Evolutionary conservation across 768 basidiomycete species (phyloP).

Genomic region (Russula compacta): DNA sequence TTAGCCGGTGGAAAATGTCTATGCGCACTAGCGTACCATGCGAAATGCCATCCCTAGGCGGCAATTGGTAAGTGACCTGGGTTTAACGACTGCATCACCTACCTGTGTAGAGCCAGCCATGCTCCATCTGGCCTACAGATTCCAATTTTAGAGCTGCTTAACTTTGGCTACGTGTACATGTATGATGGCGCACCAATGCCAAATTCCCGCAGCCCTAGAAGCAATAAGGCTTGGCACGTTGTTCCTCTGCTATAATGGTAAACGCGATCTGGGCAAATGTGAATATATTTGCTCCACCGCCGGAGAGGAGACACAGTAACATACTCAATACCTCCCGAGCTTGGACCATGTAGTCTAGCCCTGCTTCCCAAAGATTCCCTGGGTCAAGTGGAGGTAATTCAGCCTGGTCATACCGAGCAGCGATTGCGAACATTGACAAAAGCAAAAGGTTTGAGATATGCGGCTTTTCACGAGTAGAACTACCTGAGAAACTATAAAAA

Average conservation of each 20-base stretch:
- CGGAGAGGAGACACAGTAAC: conserved; percentile 13
- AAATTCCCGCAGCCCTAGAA: conserved; percentile 77
- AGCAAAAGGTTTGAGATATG: conserved; percentile 56
- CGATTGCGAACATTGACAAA: conserved; percentile 72
- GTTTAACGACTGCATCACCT: neutral
- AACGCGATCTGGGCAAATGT: conserved; percentile 38
- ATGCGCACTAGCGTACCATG: conserved; percentile 39
- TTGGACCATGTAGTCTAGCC: conserved; percentile 50
- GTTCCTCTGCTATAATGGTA: conserved; percentile 62
- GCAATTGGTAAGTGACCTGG: neutral
- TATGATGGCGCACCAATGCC: conserved; percentile 52
- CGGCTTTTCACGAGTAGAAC: conserved; percentile 38
- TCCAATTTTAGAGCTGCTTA: neutral
- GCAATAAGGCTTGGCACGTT: conserved; percentile 71
- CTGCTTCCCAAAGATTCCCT: conserved; percentile 64
- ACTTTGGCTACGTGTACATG: neutral
- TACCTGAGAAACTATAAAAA: conserved; percentile 32
- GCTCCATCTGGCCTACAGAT: conserved; percentile 52
- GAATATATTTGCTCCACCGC: neutral
- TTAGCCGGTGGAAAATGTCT: conserved; percentile 1
- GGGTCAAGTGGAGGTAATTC: conserved; percentile 32
- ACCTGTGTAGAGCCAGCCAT: conserved; percentile 82
- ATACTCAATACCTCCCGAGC: conserved; percentile 59
- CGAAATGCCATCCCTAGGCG: conserved; percentile 59
- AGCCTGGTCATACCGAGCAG: conserved; percentile 59